Evolutionary conservation across 345 rosid genomes (phyloP), one percentile per base, ranked within the genome.

Genomic region (Citrus trifoliata): DNA sequence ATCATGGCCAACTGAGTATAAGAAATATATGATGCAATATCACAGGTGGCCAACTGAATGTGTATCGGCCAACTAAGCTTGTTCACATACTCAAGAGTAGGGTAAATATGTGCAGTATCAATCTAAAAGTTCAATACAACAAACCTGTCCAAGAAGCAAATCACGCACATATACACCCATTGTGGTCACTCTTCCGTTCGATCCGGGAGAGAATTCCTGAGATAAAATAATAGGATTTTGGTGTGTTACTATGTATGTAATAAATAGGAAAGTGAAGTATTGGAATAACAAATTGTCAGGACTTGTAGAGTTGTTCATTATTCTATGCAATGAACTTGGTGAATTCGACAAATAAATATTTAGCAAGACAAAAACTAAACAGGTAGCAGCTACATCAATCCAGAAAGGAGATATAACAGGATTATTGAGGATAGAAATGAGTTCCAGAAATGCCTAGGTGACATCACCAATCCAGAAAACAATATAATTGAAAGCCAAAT

Each of bases 131-230:
- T 51, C 48, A 63, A 21, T 42, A 66, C 72, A 61, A 79, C 92
- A 85, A 69, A 96, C 99, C 99, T 93, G 95, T 70, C 99, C 98
- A 60, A 96, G 98, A 71, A 96, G 95, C 85, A 96, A 86, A 90
- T 96, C 99, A 30, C 99, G 97, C 61, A 94, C 87, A 66, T 96
- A 96, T 13, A 86, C 92, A 74, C 99, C 99, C 95, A 96, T 94
- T 82, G 98, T 93, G 48, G 97, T 88, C 88, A 79, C 86, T 70
- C 89, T 84, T 81, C 95, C 97, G 82, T 80, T 87, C 35, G 97
- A 94, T 70, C 95, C 97, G 10, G 99, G 99, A 75, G 97, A 87
- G 81, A 96, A 96, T 90, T 94, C 98, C 99, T 96, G 88, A 76
- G 83, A 86, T 70, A 71, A 21, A 28, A 64, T 12, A 70, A 46